These are phyloP conservation scores for Camelina laxa DNA, from an alignment of 345 rosid species.

Conservation along the genomic window DNA sequence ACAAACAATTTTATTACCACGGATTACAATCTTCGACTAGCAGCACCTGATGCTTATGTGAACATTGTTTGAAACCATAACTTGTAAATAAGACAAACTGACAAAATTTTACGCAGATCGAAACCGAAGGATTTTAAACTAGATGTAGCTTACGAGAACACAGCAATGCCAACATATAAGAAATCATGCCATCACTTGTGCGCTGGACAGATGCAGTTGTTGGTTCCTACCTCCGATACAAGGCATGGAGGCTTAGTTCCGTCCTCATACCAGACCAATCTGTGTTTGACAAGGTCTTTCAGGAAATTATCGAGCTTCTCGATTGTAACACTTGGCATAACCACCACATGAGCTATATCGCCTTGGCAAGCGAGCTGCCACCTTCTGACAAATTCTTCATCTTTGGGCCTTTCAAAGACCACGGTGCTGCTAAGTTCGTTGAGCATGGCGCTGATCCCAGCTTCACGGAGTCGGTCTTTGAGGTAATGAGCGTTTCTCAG, in stretches of 20 bases:
- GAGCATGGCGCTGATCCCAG: slow-evolving; percentile 90
- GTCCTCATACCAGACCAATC: slow-evolving; percentile 65
- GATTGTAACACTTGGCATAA: slow-evolving; percentile 84
- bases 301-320: slow-evolving; percentile 83
- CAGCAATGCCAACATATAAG: background rate
- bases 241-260: slow-evolving; percentile 65
- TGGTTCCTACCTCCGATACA: slow-evolving; percentile 65
- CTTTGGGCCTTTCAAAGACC: slow-evolving; percentile 88
- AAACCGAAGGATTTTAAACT: background rate
- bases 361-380: slow-evolving; percentile 99
- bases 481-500: slow-evolving; percentile 90
- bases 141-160: background rate
- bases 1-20: background rate
- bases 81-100: background rate
- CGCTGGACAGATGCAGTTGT: slow-evolving; percentile 66
- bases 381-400: slow-evolving; percentile 85
- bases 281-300: slow-evolving; percentile 59
- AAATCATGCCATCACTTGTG: slow-evolving; percentile 51
- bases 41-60: background rate
- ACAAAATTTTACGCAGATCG: slow-evolving; percentile 23
- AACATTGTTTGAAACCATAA: slow-evolving; percentile 2
- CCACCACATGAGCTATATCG: slow-evolving; percentile 85
- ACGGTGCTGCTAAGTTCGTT: slow-evolving; percentile 96
- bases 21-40: background rate
- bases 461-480: slow-evolving; percentile 62